Evolutionary conservation across 2,329 filamentous ascomycete genomes (phyloP), one percentile per base, ranked within the genome.

Genomic region (Colletotrichum lini): DNA sequence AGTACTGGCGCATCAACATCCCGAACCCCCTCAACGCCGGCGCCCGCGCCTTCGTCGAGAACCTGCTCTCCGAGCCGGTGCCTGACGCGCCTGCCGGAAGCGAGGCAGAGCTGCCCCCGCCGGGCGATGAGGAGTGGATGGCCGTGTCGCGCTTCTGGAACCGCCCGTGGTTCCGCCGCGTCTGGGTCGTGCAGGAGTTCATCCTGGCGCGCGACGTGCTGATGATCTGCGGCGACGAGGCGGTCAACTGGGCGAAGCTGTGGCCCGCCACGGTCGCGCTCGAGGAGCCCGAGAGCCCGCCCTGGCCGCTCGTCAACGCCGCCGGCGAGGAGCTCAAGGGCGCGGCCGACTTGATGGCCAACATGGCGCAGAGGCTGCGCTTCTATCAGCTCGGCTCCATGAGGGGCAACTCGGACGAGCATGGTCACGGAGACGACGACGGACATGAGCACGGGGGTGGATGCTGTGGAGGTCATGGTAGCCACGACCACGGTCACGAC

Each of bases 131-230:
- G 10, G 53, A 60, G 53, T 72, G 70, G 70, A 18, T 65, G 44
- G 49, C 47, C n/a, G 70, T 72, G 4, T 72, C 70, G 7, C 59
- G 66, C n/a, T 72, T 72, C 66, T 72, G 70, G 70, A 72, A 72
- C 66, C 45, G 70, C 21, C 38, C 70, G 50, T 79, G 78, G 78
- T 78, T 78, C 65, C 73, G 74, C 38, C 70, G 78, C 8, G 76
- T 75, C 7, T 78, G 78, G 76, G 75, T 78, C 40, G 74, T 78
- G 7, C 77, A 78, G 56, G 77, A 79, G 52, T 76, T 76, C 3
- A 62, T 78, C 16, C 69, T 79, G 2, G 72, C 75, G 2, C 56
- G 66, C 26, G 65, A 73, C 23, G 60, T 70, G 7, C 21, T 78
- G 12, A 67, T 78, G 63, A 74, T 79, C 56, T 79, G 77, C 50